A percentile compares a stretch with the other conserved stretches of the same genome.
These are phyloP conservation scores for Leccinum uliginosum DNA, from an alignment of 768 basidiomycete species.

Conservation along the genomic window DNA sequence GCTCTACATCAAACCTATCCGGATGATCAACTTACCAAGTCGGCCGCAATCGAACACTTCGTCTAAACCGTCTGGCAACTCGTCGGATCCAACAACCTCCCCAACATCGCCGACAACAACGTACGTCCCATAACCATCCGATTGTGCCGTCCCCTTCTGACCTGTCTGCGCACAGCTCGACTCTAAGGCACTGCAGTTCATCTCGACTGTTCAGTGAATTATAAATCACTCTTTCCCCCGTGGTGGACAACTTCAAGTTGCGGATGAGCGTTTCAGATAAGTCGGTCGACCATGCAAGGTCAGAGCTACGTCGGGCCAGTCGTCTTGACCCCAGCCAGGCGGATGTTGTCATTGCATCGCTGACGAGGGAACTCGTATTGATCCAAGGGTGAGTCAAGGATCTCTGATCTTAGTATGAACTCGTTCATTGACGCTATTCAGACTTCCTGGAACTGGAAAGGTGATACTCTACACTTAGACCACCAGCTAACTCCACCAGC, in stretches of 20 bases:
- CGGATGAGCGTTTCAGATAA: slow-evolving; percentile 39
- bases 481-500: neutral
- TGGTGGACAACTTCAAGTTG: slow-evolving; percentile 38
- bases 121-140: slow-evolving; percentile 37
- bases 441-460: slow-evolving; percentile 80
- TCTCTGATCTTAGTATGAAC: neutral
- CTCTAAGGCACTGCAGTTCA: slow-evolving; percentile 84
- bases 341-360: slow-evolving; percentile 58
- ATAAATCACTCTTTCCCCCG: too few relatives aligned
- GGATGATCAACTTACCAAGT: slow-evolving; percentile 65
- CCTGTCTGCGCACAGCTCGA: slow-evolving; percentile 53
- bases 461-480: slow-evolving; percentile 26
- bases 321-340: slow-evolving; percentile 67
- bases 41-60: slow-evolving; percentile 62
- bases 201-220: slow-evolving; percentile 85
- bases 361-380: slow-evolving; percentile 57
- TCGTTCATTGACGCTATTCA: slow-evolving; percentile 19
- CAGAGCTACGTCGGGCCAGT: slow-evolving; percentile 42
- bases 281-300: slow-evolving; percentile 45
- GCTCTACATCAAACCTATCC: slow-evolving; percentile 85
- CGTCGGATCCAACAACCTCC: slow-evolving; percentile 61
- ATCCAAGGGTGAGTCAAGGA: slow-evolving; percentile 60
- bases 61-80: slow-evolving; percentile 90
- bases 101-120: slow-evolving; percentile 66
- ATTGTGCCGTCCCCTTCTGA: neutral